A percentile compares a stretch with the other conserved stretches of the same genome.
These are phyloP conservation scores for Davidsoniella australis DNA, from an alignment of 2,329 filamentous ascomycete genomes.

Conservation along the genomic window DNA sequence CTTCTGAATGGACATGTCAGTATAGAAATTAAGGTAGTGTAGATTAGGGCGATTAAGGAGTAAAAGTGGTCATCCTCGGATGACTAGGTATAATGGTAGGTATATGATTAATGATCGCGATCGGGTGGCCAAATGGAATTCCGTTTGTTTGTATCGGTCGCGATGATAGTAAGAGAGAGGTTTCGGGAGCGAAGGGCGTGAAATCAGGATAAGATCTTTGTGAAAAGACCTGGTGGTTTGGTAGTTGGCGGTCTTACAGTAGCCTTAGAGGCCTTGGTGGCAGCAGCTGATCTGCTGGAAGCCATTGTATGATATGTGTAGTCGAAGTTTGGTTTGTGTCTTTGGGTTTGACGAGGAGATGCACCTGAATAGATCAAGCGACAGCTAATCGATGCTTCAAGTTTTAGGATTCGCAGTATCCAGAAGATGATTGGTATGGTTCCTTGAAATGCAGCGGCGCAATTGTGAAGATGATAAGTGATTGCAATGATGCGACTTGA, in stretches of 20 bases:
- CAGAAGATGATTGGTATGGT: not conserved
- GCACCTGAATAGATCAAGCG: not conserved
- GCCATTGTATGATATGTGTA: conserved; percentile 2
- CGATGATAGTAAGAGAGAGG: not conserved
- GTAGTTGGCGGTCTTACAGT: conserved; percentile 12
- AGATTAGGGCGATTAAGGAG: too few species aligned
- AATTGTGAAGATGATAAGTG: not conserved
- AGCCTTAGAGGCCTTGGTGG: conserved; percentile 13
- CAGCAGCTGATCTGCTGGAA: conserved; percentile 10
- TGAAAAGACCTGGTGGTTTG: not conserved
- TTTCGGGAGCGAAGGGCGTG: not conserved
- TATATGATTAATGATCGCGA: not conserved
- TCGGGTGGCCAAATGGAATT: not conserved
- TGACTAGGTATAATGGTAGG: not conserved
- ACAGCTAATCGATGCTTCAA: not conserved
- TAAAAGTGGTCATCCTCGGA: too few species aligned
- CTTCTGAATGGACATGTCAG: conserved; percentile 8
- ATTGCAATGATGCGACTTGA: not conserved
- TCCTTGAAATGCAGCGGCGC: not conserved
- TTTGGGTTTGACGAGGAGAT: not conserved
- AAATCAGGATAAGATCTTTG: not conserved
- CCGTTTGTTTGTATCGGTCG: not conserved
- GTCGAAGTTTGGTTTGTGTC: not conserved
- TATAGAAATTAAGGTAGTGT: not conserved
- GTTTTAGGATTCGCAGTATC: not conserved